phyloP scores from a whole-genome alignment of 495 filamentous ascomycete species.

The Annulohypoxylon stygium region DNA sequence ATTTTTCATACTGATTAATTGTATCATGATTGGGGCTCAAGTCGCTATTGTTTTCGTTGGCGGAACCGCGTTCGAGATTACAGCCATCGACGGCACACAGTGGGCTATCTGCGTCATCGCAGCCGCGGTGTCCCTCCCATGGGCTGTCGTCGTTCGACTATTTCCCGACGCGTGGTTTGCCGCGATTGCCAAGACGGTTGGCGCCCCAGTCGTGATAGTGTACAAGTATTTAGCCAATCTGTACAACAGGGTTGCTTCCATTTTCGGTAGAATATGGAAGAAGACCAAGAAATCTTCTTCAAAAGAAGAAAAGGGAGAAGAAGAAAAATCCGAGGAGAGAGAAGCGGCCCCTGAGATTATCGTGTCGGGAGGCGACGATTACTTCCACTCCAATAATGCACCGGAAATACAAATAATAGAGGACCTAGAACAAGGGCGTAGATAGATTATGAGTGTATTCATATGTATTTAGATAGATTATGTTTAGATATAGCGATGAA shows the following conservation, averaged over 20 bases:
- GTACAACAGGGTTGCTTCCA: constrained; percentile 15
- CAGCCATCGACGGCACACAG: constrained; percentile 70
- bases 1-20: constrained; percentile 86
- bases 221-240: constrained; percentile 35
- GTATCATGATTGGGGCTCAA: constrained; percentile 87
- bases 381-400: background rate
- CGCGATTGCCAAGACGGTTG: constrained; percentile 37
- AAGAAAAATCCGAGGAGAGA: constrained; percentile 8
- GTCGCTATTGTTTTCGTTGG: constrained; percentile 83
- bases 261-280: constrained; percentile 45
- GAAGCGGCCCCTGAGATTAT: constrained; percentile 38
- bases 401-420: constrained; percentile 39
- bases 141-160: constrained; percentile 78
- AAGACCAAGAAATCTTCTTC: constrained; percentile 7
- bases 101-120: constrained; percentile 83
- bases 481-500: background rate
- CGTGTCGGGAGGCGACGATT: constrained; percentile 25
- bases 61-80: constrained; percentile 76
- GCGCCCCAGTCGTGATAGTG: constrained; percentile 43
- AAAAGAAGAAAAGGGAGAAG: constrained; percentile 13
- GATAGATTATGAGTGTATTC: constrained; percentile 24
- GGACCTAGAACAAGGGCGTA: constrained; percentile 35
- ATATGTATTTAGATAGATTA: constrained; percentile 25
- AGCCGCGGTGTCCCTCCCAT: constrained; percentile 76
- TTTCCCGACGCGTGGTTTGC: constrained; percentile 71